Evolutionary conservation across 139 green algal species (phyloP).

Genomic region (Chlamydomonas incerta): DNA sequence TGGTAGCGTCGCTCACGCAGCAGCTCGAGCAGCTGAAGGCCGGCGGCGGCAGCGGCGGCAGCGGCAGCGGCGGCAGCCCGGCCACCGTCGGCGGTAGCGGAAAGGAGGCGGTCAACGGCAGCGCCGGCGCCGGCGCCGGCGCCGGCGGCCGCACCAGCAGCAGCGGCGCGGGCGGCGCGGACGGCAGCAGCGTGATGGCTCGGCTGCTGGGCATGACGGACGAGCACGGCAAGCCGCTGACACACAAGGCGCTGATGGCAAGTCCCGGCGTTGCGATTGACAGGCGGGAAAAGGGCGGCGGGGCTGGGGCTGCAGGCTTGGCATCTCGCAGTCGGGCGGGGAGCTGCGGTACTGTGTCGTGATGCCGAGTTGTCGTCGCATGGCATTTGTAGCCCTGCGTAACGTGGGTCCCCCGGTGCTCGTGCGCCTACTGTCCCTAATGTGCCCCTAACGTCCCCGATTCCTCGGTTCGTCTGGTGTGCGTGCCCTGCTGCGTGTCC

Average conservation of each 20-base stretch:
- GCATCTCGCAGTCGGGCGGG: no score
- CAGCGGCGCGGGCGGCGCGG: neutral
- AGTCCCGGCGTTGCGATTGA: neutral
- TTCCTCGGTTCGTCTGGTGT: no score
- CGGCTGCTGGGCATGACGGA: constrained; percentile 10
- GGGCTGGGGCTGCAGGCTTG: no score
- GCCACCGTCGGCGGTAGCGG: no score
- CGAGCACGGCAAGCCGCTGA: constrained; percentile 7
- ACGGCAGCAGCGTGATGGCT: constrained; percentile 2
- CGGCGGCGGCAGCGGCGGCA: neutral
- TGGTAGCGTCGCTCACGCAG: neutral
- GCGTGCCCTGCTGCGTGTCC: no score
- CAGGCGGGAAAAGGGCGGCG: neutral
- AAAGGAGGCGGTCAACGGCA: neutral
- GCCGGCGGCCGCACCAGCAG: neutral
- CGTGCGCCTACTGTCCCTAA: no score
- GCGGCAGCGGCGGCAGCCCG: no score
- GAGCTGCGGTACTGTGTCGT: no score
- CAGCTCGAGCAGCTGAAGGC: neutral
- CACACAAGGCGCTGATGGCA: neutral
- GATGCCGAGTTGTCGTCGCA: no score
- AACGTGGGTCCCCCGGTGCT: no score
- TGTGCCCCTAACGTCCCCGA: no score
- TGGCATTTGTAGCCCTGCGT: no score
- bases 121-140: neutral